Base-by-base conservation (phyloP, 2,329 filamentous ascomycete species). In the Microdochium bolleyi region DNA sequence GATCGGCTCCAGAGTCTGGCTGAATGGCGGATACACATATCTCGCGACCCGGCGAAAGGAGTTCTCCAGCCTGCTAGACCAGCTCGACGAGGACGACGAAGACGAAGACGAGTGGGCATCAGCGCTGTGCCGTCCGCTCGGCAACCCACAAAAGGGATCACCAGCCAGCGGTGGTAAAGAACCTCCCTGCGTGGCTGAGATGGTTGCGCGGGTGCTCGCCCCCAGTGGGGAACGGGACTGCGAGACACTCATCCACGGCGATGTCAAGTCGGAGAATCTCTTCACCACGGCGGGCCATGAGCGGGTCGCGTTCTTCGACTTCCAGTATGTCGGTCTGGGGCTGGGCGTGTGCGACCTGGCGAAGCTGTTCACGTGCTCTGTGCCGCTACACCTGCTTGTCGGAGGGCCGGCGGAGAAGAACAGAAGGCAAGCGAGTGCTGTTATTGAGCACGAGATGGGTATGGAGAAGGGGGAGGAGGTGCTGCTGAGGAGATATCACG, bases 21-120 rank as follows among this genome's bases (percentile, higher is more conserved):
- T 83, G 7, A 84, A 87, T 46, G 84, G 84, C 1, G 84, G 84
- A 0, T 88, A 88, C 60, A 86, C 83, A 0, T 87, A 87, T 58
- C 78, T 88, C 0, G 79, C 81, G 1, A 88, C 84, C 0, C 74
- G 84, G 4, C 70, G 70, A 8, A 74, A 64, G 19, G 84, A 88
- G 61, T 85, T 80, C 54, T 62, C 61, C 1, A 67, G 64, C 0
- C 73, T 87, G 0, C 66, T 60, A 0, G 56, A 46, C 41, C 41
- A 46, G 41, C 41, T 64, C 0, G 78, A 82, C 27, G 27, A 30
- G 5, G 27, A 30, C 27, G 11, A 11, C 27, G 27, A 30, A 49
- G 54, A 60, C 0, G 64, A 70, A 16, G 79, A 76, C 0, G 80
- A 84, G 60, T 87, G 83, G 82, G 76, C 71, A 0, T 57, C 63